Evolutionary conservation across 2,329 filamentous ascomycete species (phyloP).

Genomic region (Aspergillus nomiae): DNA sequence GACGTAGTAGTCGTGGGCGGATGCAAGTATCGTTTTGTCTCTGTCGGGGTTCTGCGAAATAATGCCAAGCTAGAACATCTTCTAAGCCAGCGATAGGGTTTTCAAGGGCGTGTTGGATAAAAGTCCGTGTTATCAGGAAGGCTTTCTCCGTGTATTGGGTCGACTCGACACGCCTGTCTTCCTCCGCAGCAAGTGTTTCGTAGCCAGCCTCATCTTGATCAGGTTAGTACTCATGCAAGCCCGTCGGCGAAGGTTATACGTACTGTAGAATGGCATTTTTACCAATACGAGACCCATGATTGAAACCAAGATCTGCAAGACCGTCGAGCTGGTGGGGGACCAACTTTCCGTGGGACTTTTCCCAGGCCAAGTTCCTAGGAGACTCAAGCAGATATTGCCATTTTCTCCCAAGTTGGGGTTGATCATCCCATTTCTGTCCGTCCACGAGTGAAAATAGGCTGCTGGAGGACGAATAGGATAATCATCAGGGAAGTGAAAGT

Average conservation of each 20-base stretch:
- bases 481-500: slow-evolving; percentile 53
- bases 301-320: slow-evolving; percentile 61
- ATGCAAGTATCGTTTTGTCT: neutral
- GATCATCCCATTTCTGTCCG: slow-evolving; percentile 52
- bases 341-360: slow-evolving; percentile 56
- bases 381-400: slow-evolving; percentile 61
- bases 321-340: slow-evolving; percentile 54
- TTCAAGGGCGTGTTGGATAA: slow-evolving; percentile 52
- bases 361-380: slow-evolving; percentile 63
- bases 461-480: slow-evolving; percentile 57
- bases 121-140: slow-evolving; percentile 55
- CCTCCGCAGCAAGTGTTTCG: slow-evolving; percentile 52
- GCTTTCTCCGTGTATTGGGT: slow-evolving; percentile 57
- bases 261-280: slow-evolving; percentile 62
- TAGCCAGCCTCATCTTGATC: slow-evolving; percentile 61
- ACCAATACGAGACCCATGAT: slow-evolving; percentile 61
- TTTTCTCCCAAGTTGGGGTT: slow-evolving; percentile 67
- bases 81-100: slow-evolving; percentile 49
- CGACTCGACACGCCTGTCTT: slow-evolving; percentile 49
- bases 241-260: slow-evolving; percentile 18
- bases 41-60: slow-evolving; percentile 34
- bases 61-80: slow-evolving; percentile 57
- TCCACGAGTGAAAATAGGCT: slow-evolving; percentile 64
- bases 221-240: neutral
- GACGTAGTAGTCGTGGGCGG: slow-evolving; percentile 26